Evolutionary conservation across 768 basidiomycete species (phyloP).

Genomic region (Rossbeevera mucosa): DNA sequence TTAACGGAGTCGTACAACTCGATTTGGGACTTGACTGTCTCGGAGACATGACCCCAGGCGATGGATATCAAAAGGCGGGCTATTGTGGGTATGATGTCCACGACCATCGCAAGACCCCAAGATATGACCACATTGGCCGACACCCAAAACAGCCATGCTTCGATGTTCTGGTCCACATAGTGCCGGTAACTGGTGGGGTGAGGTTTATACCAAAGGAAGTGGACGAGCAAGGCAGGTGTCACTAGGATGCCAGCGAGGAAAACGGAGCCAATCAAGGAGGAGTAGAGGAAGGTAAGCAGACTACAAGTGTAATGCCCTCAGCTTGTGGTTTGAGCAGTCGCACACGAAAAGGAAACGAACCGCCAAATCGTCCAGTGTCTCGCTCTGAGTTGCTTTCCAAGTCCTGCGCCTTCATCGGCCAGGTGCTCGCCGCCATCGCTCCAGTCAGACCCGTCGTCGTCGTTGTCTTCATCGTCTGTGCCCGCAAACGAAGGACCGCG

Average conservation of each 20-base stretch:
- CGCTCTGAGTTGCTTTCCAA: conserved; percentile 44
- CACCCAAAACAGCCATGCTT: conserved; percentile 81
- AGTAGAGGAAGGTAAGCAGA: conserved; percentile 58
- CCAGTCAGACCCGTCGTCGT: conserved; percentile 65
- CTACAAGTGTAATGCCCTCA: conserved; percentile 31
- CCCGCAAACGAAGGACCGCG: conserved; percentile 42
- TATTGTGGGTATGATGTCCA: conserved; percentile 63
- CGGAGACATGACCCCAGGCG: conserved; percentile 74
- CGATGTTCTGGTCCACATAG: conserved; percentile 59
- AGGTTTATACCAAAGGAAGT: conserved; percentile 68
- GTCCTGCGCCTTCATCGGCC: conserved; percentile 63
- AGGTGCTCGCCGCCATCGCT: conserved; percentile 77
- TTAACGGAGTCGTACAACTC: conserved; percentile 71
- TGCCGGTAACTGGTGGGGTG: conserved; percentile 51
- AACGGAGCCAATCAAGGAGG: conserved; percentile 68
- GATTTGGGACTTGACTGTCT: conserved; percentile 57
- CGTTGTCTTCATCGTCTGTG: conserved; percentile 58
- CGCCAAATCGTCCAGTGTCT: conserved; percentile 50
- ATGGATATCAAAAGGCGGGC: conserved; percentile 49
- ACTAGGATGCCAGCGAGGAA: conserved; percentile 60
- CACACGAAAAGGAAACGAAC: conserved; percentile 34
- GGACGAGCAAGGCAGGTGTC: conserved; percentile 56
- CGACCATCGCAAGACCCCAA: conserved; percentile 70
- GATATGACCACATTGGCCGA: conserved; percentile 74
- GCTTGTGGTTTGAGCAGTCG: neutral